A percentile compares a stretch with the other conserved stretches of the same genome.
Conservation (phyloP, 2,329 filamentous ascomycete species). For the Fusarium penzigii region DNA sequence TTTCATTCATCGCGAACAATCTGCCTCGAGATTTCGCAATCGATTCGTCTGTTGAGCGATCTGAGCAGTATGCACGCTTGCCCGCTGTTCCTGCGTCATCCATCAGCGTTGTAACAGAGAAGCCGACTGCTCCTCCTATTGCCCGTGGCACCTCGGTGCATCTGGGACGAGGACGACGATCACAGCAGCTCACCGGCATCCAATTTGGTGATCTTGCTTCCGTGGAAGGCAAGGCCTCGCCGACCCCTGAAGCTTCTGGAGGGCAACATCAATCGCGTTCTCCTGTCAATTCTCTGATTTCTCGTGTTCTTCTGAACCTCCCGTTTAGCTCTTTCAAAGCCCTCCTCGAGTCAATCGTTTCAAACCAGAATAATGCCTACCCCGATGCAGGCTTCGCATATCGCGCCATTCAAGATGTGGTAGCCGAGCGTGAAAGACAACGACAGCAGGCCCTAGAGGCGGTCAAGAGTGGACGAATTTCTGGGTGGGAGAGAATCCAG, state of each 20-base stretch:
- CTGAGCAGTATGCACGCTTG: constrained; percentile 42
- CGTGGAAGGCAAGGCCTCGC: constrained; percentile 26
- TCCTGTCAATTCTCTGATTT: constrained; percentile 53
- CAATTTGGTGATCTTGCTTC: constrained; percentile 69
- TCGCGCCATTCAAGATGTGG: constrained; percentile 49
- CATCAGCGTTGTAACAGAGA: constrained; percentile 8
- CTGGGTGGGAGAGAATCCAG: constrained; percentile 37
- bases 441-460: constrained; percentile 49
- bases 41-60: constrained; percentile 45
- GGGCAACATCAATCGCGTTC: constrained; percentile 28
- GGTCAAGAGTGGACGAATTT: constrained; percentile 38
- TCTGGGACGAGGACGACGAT: constrained; percentile 42
- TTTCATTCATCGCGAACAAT: constrained; percentile 61
- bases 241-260: constrained; percentile 34
- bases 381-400: constrained; percentile 48
- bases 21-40: constrained; percentile 63
- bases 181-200: constrained; percentile 60
- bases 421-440: constrained; percentile 59
- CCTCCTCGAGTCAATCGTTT: constrained; percentile 60
- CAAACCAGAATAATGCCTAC: constrained; percentile 54
- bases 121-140: constrained; percentile 27
- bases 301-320: constrained; percentile 68
- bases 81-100: constrained; percentile 27
- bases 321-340: constrained; percentile 68
- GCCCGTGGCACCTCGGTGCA: constrained; percentile 41